phyloP scores from a whole-genome alignment of 768 basidiomycete genomes.

The Suillus hirtellus region DNA sequence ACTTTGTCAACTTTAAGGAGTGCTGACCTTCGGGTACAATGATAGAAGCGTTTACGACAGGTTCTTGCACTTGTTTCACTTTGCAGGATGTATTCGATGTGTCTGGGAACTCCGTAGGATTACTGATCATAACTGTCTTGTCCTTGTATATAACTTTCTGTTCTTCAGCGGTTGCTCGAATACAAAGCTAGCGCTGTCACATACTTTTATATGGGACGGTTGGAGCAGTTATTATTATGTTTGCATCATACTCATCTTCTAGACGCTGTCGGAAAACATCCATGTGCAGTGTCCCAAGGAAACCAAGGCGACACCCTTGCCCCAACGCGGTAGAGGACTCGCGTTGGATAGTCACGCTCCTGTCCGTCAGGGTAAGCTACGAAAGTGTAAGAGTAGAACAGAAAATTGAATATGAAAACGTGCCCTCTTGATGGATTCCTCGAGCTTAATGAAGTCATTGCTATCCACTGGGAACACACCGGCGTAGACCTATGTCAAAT shows the following conservation, averaged over 20 bases:
- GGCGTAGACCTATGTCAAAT: conserved; percentile 72
- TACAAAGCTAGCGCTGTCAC: not conserved
- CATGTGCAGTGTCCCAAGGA: conserved; percentile 95
- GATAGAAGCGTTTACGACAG: conserved; percentile 90
- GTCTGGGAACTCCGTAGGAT: conserved; percentile 96
- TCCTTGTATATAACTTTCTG: conserved; percentile 71
- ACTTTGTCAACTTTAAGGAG: not conserved
- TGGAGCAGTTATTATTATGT: conserved; percentile 93
- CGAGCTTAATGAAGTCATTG: conserved; percentile 88
- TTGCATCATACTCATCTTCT: conserved; percentile 95
- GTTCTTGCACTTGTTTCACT: conserved; percentile 84
- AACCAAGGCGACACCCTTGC: conserved; percentile 93
- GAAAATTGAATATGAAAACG: conserved; percentile 23
- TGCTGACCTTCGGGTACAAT: conserved; percentile 85
- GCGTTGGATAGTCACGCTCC: conserved; percentile 86
- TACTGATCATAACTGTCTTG: conserved; percentile 69
- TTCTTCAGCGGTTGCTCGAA: conserved; percentile 8
- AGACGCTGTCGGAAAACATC: conserved; percentile 93
- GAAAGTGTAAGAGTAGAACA: conserved; percentile 14
- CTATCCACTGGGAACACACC: conserved; percentile 93
- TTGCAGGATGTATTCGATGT: conserved; percentile 55
- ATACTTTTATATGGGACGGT: conserved; percentile 91
- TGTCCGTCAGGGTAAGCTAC: conserved; percentile 81
- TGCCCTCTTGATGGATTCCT: conserved; percentile 93
- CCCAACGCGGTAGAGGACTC: conserved; percentile 94